A percentile compares a stretch with the other conserved stretches of the same genome.
phyloP scores from a whole-genome alignment of 805 yeast genomes.

The Scheffersomyces stipitis region DNA sequence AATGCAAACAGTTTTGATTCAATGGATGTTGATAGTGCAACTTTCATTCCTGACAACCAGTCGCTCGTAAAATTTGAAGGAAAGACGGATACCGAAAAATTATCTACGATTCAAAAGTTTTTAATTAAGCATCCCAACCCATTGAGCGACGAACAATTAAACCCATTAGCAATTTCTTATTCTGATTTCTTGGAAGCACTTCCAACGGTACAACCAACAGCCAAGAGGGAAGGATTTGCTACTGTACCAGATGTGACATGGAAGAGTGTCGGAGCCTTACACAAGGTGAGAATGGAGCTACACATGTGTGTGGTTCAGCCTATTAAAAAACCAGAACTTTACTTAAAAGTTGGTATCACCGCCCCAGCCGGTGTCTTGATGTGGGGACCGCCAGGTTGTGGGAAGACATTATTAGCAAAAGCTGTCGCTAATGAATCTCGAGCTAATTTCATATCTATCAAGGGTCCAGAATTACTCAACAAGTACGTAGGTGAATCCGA shows the following conservation, averaged over 20 bases:
- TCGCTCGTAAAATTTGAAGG: slow-evolving; percentile 28
- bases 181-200: slow-evolving; percentile 82
- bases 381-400: slow-evolving; percentile 99
- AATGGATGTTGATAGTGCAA: slow-evolving; percentile 33
- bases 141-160: slow-evolving; percentile 71
- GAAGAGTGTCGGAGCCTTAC: slow-evolving; percentile 90
- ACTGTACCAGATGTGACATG: slow-evolving; percentile 97
- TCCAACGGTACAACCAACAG: slow-evolving; percentile 94
- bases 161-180: slow-evolving; percentile 69
- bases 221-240: slow-evolving; percentile 97
- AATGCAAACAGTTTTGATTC: slow-evolving; percentile 13
- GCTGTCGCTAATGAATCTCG: slow-evolving; percentile 98
- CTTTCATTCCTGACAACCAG: slow-evolving; percentile 5
- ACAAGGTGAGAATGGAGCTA: slow-evolving; percentile 77
- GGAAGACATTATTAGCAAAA: slow-evolving; percentile 92
- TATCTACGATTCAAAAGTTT: slow-evolving; percentile 72
- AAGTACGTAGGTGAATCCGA: slow-evolving; percentile 97
- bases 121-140: slow-evolving; percentile 76
- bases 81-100: slow-evolving; percentile 34
- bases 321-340: slow-evolving; percentile 86
- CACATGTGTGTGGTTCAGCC: slow-evolving; percentile 99
- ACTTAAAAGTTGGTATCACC: slow-evolving; percentile 85
- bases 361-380: slow-evolving; percentile 96
- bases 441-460: slow-evolving; percentile 92
- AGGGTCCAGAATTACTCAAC: slow-evolving; percentile 93